Base-by-base conservation (phyloP, 768 basidiomycete genomes). In the Artomyces pyxidatus region DNA sequence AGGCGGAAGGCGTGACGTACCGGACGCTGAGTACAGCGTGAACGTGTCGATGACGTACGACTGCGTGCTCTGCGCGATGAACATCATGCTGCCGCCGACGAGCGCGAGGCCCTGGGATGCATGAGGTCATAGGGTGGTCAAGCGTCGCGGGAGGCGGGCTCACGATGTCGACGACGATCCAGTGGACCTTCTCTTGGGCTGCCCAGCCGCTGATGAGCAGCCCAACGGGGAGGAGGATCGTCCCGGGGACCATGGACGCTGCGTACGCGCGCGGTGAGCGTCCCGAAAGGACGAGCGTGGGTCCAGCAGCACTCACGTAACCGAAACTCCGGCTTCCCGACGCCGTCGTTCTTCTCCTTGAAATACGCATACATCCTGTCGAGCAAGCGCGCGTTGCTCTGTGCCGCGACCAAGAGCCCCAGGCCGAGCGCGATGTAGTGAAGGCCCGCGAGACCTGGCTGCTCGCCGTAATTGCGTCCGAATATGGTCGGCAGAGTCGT, bases 171-270 rank as follows among this genome's bases (percentile, higher is more conserved):
- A 78, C 74, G 0, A 68, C 81, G 39, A 89, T 78, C 88, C 88
- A 91, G 50, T 78, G 78, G 0, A 81, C 61, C 10, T 67, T 60
- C 0, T 68, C 55, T 53, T 84, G 66, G 3, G 81, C 80, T 0
- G 77, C 67, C 85, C 88, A 91, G 1, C 88, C 87, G 6, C 77
- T 61, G 5, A 90, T 68, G 17, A 91, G 64, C 8, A 89, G 64
- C 0, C 87, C 88, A 11, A 78, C 61, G 0, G 89, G 87, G 9
- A 88, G 68, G 3, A 80, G 12, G 17, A 83, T 53, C 0, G 78
- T 74, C 0, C 77, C 82, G 2, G 78, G 69, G 6, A 84, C 51
- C 74, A 85, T 78, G 0, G 75, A 64, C 0, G 79, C 83, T 85
- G 35, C 3, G 7, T 2, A 8, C 17, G 23, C 40, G 40, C 14